Percentiles rank a stretch among this genome's conserved stretches.
These are phyloP conservation scores for Sechiopsis laciniata DNA, from an alignment of 306 rosid genomes.

Conservation along the genomic window DNA sequence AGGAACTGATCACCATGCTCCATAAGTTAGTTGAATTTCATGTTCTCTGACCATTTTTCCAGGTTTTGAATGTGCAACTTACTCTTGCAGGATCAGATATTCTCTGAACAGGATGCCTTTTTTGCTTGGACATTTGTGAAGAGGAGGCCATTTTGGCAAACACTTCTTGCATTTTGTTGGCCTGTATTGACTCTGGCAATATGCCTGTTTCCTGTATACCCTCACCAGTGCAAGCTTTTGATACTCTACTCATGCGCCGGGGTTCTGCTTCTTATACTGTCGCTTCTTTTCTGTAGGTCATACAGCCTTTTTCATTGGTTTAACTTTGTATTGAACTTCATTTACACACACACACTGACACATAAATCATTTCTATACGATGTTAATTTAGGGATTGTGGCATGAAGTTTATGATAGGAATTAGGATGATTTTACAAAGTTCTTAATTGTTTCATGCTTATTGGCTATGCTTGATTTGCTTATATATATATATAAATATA, in stretches of 20 bases:
- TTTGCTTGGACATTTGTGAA: slow-evolving; percentile 95
- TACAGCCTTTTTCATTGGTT: slow-evolving; percentile 16
- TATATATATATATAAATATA: too few relatives aligned
- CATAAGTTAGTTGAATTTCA: background rate
- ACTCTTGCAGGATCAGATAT: slow-evolving; percentile 74
- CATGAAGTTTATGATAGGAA: background rate
- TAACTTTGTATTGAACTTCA: background rate
- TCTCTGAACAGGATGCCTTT: slow-evolving; percentile 90
- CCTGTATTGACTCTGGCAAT: slow-evolving; percentile 94
- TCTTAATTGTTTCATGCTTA: background rate
- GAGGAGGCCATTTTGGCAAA: slow-evolving; percentile 93
- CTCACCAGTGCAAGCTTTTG: slow-evolving; percentile 85
- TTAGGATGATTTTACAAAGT: background rate
- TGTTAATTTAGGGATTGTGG: background rate
- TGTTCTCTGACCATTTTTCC: slow-evolving; percentile 8
- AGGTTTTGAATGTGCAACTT: slow-evolving; percentile 31
- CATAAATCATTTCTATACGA: background rate
- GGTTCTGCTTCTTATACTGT: slow-evolving; percentile 70
- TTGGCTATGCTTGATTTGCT: background rate
- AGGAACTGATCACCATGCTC: background rate
- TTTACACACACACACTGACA: background rate
- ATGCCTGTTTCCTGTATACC: slow-evolving; percentile 96
- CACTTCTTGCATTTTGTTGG: slow-evolving; percentile 94
- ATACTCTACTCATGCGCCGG: slow-evolving; percentile 94
- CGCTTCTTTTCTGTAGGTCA: slow-evolving; percentile 75